Conservation (phyloP, 129 eudicot species). For the Lactuca saligna region DNA sequence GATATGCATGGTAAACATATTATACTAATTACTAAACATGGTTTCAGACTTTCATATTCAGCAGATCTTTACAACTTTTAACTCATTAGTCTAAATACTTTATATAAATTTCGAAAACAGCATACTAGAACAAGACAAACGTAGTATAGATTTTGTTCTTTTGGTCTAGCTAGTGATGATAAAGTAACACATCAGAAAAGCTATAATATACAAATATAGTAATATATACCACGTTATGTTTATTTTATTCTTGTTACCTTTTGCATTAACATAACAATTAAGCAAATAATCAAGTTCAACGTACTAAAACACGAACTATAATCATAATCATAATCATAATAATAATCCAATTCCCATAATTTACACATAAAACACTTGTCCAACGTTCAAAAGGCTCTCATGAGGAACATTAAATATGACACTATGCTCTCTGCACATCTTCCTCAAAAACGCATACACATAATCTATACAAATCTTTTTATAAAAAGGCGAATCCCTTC, state of each 20-base stretch:
- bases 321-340: neutral
- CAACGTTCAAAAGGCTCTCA: slow-evolving; percentile 90
- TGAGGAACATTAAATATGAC: slow-evolving; percentile 94
- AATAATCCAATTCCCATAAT: slow-evolving; percentile 13
- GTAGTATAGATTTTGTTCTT: slow-evolving; percentile 4
- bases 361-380: slow-evolving; percentile 88
- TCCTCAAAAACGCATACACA: slow-evolving; percentile 81
- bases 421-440: slow-evolving; percentile 95
- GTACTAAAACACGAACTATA: neutral
- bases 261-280: too few relatives aligned
- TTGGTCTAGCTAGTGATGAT: neutral
- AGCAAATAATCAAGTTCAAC: too few relatives aligned
- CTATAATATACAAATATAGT: slow-evolving; percentile 3
- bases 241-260: slow-evolving; percentile 13
- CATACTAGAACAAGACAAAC: slow-evolving; percentile 10
- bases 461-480: slow-evolving; percentile 78
- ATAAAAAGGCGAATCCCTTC: slow-evolving; percentile 56
- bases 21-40: too few relatives aligned
- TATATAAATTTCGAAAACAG: neutral
- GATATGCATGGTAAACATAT: too few relatives aligned
- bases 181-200: slow-evolving; percentile 3
- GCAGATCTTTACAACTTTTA: too few relatives aligned
- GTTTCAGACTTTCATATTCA: too few relatives aligned
- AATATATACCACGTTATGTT: slow-evolving; percentile 7
- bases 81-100: too few relatives aligned